A percentile compares a stretch with the other conserved stretches of the same genome.
phyloP scores from a whole-genome alignment of 1,284 basidiomycete species.

The Leccinum holopus region DNA sequence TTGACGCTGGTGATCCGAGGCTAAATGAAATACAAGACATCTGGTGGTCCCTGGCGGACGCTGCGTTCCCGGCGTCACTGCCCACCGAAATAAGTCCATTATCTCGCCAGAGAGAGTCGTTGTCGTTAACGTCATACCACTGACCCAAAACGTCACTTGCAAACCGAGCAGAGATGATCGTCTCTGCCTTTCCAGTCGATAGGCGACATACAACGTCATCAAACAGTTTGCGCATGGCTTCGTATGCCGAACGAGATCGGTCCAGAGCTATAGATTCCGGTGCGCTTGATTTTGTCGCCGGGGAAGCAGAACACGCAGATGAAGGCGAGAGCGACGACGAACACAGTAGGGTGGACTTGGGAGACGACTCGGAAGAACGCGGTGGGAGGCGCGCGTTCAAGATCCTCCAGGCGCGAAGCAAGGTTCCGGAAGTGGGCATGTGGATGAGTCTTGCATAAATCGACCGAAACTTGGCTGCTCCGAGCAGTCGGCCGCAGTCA shows the following conservation, averaged over 20 bases:
- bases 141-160: slow-evolving; percentile 45
- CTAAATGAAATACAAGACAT: slow-evolving; percentile 20
- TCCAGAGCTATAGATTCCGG: slow-evolving; percentile 64
- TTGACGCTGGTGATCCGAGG: background rate
- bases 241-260: slow-evolving; percentile 67
- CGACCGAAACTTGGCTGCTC: background rate
- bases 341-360: slow-evolving; percentile 18
- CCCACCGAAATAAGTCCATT: slow-evolving; percentile 57
- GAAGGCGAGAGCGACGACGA: slow-evolving; percentile 41
- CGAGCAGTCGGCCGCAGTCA: background rate
- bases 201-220: slow-evolving; percentile 39
- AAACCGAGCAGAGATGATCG: slow-evolving; percentile 33
- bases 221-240: slow-evolving; percentile 51
- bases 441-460: slow-evolving; percentile 69
- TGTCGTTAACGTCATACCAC: slow-evolving; percentile 55
- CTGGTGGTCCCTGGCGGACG: slow-evolving; percentile 25
- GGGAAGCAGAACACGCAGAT: slow-evolving; percentile 47
- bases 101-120: slow-evolving; percentile 36
- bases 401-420: slow-evolving; percentile 62
- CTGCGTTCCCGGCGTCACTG: slow-evolving; percentile 51
- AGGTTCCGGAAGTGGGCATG: slow-evolving; percentile 66
- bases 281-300: slow-evolving; percentile 55
- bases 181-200: slow-evolving; percentile 25
- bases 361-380: slow-evolving; percentile 36
- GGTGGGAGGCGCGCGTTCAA: slow-evolving; percentile 59